Conservation (phyloP, 257 asterid species). For the Mentha longifolia region DNA sequence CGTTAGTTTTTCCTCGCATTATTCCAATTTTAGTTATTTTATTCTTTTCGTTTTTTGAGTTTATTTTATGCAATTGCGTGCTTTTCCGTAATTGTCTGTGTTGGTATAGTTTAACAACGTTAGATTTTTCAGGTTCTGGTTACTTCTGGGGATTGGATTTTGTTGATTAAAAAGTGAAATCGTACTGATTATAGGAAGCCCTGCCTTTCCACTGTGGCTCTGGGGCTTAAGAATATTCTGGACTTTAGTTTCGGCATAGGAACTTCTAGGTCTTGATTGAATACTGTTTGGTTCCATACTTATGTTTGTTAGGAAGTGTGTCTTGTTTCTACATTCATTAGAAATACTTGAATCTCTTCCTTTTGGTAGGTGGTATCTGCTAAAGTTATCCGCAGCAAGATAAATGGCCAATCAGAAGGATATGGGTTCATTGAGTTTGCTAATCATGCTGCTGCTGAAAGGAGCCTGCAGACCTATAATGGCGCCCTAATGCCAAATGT, state of each 20-base stretch:
- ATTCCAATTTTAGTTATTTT: neutral
- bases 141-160: neutral
- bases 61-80: neutral
- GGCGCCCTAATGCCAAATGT: slow-evolving; percentile 77
- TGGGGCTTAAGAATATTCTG: neutral
- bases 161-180: neutral
- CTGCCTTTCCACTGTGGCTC: neutral
- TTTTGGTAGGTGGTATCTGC: slow-evolving; percentile 63
- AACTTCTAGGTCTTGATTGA: neutral
- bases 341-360: slow-evolving; percentile 1
- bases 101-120: slow-evolving; percentile 5
- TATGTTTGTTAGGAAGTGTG: neutral
- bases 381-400: slow-evolving; percentile 90
- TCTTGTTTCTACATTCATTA: neutral
- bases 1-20: neutral
- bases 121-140: neutral
- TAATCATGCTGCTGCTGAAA: slow-evolving; percentile 91
- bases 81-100: neutral
- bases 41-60: neutral
- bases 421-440: slow-evolving; percentile 86
- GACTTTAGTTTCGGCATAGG: neutral
- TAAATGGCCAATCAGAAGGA: slow-evolving; percentile 76
- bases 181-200: neutral
- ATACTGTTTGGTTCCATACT: neutral
- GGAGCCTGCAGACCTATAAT: slow-evolving; percentile 63